Evolutionary conservation across 2,329 filamentous ascomycete genomes (phyloP).

Genomic region (Scolecobasidium constrictum): DNA sequence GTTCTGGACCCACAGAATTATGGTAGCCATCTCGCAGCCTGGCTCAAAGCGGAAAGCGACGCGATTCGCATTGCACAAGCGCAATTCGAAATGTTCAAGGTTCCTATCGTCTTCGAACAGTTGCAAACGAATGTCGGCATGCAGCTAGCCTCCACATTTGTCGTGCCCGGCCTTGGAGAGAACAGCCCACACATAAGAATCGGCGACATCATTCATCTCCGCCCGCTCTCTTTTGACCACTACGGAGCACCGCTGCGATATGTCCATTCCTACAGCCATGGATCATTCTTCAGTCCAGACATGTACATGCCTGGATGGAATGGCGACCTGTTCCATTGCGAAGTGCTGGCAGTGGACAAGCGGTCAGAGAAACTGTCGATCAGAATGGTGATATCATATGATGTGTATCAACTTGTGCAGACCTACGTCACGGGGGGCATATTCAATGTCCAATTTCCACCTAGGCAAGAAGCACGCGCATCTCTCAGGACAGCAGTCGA

Average conservation of each 20-base stretch:
- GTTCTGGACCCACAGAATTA: background rate
- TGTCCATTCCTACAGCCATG: background rate
- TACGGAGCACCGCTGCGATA: constrained; percentile 9
- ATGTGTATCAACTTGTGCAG: background rate
- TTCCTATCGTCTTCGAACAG: background rate
- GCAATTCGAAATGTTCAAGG: background rate
- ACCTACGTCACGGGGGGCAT: background rate
- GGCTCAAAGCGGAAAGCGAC: background rate
- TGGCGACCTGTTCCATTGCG: background rate
- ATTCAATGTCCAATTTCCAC: constrained; percentile 1
- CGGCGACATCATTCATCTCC: constrained; percentile 22
- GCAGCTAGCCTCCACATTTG: constrained; percentile 6
- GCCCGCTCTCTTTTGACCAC: constrained; percentile 17
- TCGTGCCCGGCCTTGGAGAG: constrained; percentile 21
- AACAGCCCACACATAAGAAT: constrained; percentile 21
- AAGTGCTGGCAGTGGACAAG: background rate
- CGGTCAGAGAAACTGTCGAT: background rate
- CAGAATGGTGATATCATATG: background rate
- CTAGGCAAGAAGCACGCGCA: background rate
- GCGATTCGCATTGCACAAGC: constrained; percentile 1
- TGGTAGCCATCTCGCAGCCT: background rate
- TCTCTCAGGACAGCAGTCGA: background rate
- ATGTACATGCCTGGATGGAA: constrained; percentile 4
- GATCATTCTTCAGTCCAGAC: background rate
- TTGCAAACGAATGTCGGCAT: background rate